Percentiles rank a stretch among this genome's conserved stretches.
Conservation (phyloP, 2,329 filamentous ascomycete genomes). For the Ophiostoma tasmaniense region DNA sequence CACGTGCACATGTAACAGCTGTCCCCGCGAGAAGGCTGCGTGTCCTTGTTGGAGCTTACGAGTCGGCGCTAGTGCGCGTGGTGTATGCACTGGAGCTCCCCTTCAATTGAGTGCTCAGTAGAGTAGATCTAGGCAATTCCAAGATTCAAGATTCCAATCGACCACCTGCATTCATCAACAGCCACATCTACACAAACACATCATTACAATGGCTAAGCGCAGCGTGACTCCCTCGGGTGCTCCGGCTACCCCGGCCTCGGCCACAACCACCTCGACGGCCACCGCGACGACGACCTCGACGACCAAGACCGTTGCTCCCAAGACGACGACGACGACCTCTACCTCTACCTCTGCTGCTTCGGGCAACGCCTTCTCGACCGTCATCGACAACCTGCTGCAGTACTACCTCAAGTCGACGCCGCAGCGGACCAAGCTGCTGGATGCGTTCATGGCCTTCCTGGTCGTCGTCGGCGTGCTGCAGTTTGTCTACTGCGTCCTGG, state of each 20-base stretch:
- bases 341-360: background rate
- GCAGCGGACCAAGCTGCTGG: constrained; percentile 84
- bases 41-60: constrained; percentile 17
- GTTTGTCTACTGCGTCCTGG: constrained; percentile 85
- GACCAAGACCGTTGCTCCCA: background rate
- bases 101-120: background rate
- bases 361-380: constrained; percentile 37
- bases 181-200: background rate
- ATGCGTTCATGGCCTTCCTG: constrained; percentile 83
- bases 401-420: constrained; percentile 76
- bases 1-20: constrained; percentile 11
- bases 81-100: background rate
- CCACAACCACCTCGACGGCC: constrained; percentile 1
- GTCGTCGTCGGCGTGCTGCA: constrained; percentile 80
- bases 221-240: constrained; percentile 11
- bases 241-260: constrained; percentile 4
- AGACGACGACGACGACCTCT: background rate
- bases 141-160: background rate
- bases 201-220: constrained; percentile 13
- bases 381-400: constrained; percentile 61
- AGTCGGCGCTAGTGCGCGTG: constrained; percentile 8
- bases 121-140: no score
- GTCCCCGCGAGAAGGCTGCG: constrained; percentile 19
- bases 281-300: constrained; percentile 3
- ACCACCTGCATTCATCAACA: background rate